Percentiles rank a stretch among this genome's conserved stretches.
Conservation (phyloP, 441 rosid genomes). For the Gossypium schwendimanii region DNA sequence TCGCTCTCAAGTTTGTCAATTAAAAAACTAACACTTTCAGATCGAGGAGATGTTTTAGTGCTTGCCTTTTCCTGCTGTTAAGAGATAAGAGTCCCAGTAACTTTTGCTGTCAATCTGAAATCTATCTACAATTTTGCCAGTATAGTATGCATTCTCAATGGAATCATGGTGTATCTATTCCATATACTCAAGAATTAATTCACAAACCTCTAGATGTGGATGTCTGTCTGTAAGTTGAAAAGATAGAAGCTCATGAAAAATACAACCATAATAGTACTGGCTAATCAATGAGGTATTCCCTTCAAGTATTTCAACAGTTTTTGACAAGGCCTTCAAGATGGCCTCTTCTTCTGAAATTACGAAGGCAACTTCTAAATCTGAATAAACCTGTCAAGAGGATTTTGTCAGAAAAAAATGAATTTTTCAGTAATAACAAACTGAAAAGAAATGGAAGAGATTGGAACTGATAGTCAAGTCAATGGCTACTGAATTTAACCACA, state of each 20-base stretch:
- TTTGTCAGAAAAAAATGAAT: slow-evolving; percentile 12
- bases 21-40: not conserved
- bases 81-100: not conserved
- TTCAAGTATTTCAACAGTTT: slow-evolving; percentile 87
- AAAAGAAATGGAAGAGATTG: not conserved
- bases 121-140: not conserved
- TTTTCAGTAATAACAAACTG: slow-evolving; percentile 9
- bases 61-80: not conserved
- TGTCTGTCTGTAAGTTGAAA: slow-evolving; percentile 87
- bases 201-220: slow-evolving; percentile 63
- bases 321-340: slow-evolving; percentile 71
- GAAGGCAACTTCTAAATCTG: slow-evolving; percentile 95
- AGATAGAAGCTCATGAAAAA: slow-evolving; percentile 90
- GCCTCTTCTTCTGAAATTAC: slow-evolving; percentile 81
- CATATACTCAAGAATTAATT: not conserved
- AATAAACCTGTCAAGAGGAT: slow-evolving; percentile 67
- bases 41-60: not conserved
- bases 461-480: slow-evolving; percentile 9
- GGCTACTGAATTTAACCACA: slow-evolving; percentile 9
- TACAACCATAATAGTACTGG: slow-evolving; percentile 84
- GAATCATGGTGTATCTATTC: not conserved
- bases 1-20: not conserved
- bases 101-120: not conserved
- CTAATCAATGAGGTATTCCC: slow-evolving; percentile 77
- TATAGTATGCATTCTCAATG: not conserved